Evolutionary conservation across 106 monocot genomes (phyloP), one percentile per base, ranked within the genome.

Genomic region (Allium sativum): DNA sequence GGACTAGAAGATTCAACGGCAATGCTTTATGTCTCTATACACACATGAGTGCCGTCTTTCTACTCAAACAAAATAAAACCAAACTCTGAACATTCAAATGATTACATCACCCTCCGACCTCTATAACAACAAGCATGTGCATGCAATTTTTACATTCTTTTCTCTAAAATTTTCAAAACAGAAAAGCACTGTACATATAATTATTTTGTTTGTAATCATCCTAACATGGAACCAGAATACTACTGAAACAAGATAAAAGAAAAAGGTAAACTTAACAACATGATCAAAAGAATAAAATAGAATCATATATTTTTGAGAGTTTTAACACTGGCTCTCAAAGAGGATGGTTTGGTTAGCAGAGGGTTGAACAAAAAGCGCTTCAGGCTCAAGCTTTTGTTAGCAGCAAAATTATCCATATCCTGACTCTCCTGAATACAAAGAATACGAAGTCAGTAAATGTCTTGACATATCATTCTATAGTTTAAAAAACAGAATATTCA

Each of bases 281-380:
- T 45, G 44, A 8, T 61, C 61, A 61, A 61, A 61, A 61, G 61
- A 61, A 61, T 61, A 16, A 61, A 44, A 45, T 17, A 61, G 17
- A 61, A 18, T 45, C 61, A 61, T 45, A 6, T 40, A 21, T 55
- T 16, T 55, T 18, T 55, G 31, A 58, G 22, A 31, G 12, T 42
- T 58, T 58, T 6, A 8, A 54, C 19, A 18, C 58, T 31, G 58
- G 58, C 58, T 41, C 42, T 42, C 12, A 58, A n/a, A 14, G 58
- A 4, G 5, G 31, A 31, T 10, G 41, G 61, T 61, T 44, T 45
- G 11, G 61, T 61, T 61, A 61, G 61, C 18, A 18, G 45, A 9
- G 43, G 0, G 45, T 61, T 61, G 40, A 40, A 42, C 41, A 41
- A n/a, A 45, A 17, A 61, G 43, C 15, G 0, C 19, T 40, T 61